Evolutionary conservation across 164 flowering plant genomes (phyloP).

Genomic region (Magnolia sinica): DNA sequence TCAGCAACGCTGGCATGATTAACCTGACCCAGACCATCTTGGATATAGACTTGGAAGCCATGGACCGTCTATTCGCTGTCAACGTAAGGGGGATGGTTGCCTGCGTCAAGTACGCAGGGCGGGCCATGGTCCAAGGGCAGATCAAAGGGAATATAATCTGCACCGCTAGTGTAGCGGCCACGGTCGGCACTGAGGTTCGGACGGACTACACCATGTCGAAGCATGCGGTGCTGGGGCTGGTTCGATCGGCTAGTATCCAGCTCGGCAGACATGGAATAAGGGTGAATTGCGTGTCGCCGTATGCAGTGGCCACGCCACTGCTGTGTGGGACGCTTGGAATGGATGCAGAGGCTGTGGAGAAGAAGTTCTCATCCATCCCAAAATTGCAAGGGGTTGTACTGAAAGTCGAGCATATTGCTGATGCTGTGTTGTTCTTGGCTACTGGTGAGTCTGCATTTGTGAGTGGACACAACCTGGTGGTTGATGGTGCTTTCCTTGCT

Average conservation of each 20-base stretch:
- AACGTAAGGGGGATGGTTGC: slow-evolving; percentile 74
- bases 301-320: slow-evolving; percentile 41
- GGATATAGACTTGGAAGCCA: slow-evolving; percentile 37
- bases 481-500: slow-evolving; percentile 61
- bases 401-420: slow-evolving; percentile 55
- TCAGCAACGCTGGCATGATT: slow-evolving; percentile 15
- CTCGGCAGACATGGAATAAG: slow-evolving; percentile 74
- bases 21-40: slow-evolving; percentile 42
- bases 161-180: slow-evolving; percentile 49
- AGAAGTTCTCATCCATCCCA: slow-evolving; percentile 13
- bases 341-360: slow-evolving; percentile 36
- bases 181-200: slow-evolving; percentile 55
- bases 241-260: slow-evolving; percentile 71
- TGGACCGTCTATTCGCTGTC: slow-evolving; percentile 62
- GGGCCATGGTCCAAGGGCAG: slow-evolving; percentile 66
- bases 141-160: slow-evolving; percentile 63
- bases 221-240: slow-evolving; percentile 79
- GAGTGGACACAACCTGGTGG: slow-evolving; percentile 62
- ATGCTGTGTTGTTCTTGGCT: slow-evolving; percentile 74
- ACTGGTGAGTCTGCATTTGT: slow-evolving; percentile 65
- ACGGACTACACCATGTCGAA: slow-evolving; percentile 76
- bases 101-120: slow-evolving; percentile 85
- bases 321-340: slow-evolving; percentile 19
- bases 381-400: slow-evolving; percentile 51
- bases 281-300: slow-evolving; percentile 90